Base-by-base conservation (phyloP, 371 early-diverging fungal species). In the Haplosporangium sp. region DNA sequence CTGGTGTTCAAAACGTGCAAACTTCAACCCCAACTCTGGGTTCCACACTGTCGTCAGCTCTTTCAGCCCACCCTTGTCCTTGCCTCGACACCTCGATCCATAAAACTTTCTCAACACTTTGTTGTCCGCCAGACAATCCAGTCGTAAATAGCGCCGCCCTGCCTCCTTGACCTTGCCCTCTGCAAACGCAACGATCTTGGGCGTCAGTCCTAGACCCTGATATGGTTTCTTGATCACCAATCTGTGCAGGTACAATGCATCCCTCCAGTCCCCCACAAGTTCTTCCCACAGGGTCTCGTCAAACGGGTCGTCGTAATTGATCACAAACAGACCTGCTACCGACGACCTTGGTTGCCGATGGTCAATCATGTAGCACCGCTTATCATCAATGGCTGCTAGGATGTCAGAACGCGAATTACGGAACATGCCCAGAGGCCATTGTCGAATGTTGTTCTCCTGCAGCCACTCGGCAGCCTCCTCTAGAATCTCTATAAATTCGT, bases 211-310 rank as follows among this genome's bases (percentile, higher is more conserved):
- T 16, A 29, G 4, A 5, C 77, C 77, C 46, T 64, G 55, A 58
- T 43, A 77, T 2, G 60, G 55, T 9, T 67, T 41, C 54, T 52
- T 55, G 10, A 77, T n/a, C 6, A 77, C 61, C 16, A 77, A 64
- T 4, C 77, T 71, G 43, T 77, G 77, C 0, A 77, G 42, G 45
- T 71, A 77, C 7, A 77, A 14, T 0, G 77, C 77, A 54, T 77
- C 77, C 36, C 37, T 66, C 77, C 77, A 77, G 37, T 71, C 68
- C 1, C 37, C 53, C 5, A 29, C 59, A n/a, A 40, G 58, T 6
- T 23, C 60, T 10, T 59, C 54, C 75, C 75, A 75, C 37, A 75
- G 54, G 16, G 36, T 18, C 29, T 66, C 54, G 38, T 73, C 73
- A 62, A 73, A 73, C 5, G 58, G 36, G 42, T 73, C 60, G 16